These are phyloP conservation scores for Russula brevipes DNA, from an alignment of 768 basidiomycete genomes.

Conservation along the genomic window DNA sequence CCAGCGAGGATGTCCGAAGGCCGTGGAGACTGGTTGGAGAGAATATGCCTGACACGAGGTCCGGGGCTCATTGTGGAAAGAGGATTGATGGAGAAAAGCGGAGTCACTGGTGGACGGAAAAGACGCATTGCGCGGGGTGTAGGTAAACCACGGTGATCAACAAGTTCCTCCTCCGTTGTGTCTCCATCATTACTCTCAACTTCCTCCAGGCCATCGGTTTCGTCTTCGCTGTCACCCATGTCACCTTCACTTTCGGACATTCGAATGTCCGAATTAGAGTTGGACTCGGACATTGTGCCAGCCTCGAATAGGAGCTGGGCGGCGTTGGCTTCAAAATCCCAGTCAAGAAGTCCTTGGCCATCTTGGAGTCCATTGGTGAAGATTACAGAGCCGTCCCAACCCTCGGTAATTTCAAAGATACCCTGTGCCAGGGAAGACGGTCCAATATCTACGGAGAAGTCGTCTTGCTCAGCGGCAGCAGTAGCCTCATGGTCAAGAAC, in stretches of 20 bases:
- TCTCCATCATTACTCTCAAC: conserved; percentile 51
- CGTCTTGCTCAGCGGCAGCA: conserved; percentile 35
- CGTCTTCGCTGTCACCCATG: conserved; percentile 42
- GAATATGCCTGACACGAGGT: conserved; percentile 34
- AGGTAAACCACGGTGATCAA: conserved; percentile 66
- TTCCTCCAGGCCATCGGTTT: conserved; percentile 32
- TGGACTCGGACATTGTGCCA: conserved; percentile 42
- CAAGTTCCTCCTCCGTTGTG: conserved; percentile 79
- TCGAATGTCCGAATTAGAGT: conserved; percentile 39
- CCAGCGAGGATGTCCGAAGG: conserved; percentile 68
- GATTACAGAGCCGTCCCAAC: conserved; percentile 71
- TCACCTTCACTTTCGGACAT: conserved; percentile 40
- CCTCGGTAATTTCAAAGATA: conserved; percentile 59
- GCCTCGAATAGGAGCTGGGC: conserved; percentile 45
- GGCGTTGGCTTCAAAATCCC: conserved; percentile 64
- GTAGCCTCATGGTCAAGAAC: conserved; percentile 29
- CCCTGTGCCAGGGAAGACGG: conserved; percentile 19
- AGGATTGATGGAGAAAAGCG: conserved; percentile 60
- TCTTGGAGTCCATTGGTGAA: conserved; percentile 61
- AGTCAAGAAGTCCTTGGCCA: conserved; percentile 56
- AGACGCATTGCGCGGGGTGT: conserved; percentile 72
- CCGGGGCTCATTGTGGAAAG: conserved; percentile 65
- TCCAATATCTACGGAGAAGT: conserved; percentile 21
- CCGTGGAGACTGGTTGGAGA: conserved; percentile 42
- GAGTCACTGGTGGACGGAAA: conserved; percentile 57